A percentile compares a stretch with the other conserved stretches of the same genome.
Conservation (phyloP, 2,329 filamentous ascomycete genomes). For the Nemania abortiva region DNA sequence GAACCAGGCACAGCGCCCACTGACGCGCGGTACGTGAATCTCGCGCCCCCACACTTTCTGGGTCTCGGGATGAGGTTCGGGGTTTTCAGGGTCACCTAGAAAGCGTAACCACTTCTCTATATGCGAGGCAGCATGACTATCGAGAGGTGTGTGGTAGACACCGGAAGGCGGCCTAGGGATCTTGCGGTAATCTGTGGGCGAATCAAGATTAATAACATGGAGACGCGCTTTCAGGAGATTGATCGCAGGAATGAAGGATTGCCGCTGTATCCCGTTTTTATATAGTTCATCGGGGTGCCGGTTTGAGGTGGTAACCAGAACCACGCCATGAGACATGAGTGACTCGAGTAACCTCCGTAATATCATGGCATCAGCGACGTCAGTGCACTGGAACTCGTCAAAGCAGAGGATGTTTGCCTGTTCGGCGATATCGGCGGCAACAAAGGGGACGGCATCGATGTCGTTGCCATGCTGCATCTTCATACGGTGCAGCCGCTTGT, state of each 20-base stretch:
- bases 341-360: slow-evolving; percentile 86
- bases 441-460: slow-evolving; percentile 89
- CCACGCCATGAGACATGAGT: slow-evolving; percentile 96
- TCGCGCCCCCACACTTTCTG: slow-evolving; percentile 94
- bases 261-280: slow-evolving; percentile 96
- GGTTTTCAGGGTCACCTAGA: slow-evolving; percentile 84
- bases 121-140: slow-evolving; percentile 80
- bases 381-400: slow-evolving; percentile 98
- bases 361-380: slow-evolving; percentile 99
- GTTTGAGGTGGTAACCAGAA: slow-evolving; percentile 95
- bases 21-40: slow-evolving; percentile 87
- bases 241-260: slow-evolving; percentile 96
- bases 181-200: slow-evolving; percentile 95
- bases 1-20: slow-evolving; percentile 89
- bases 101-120: slow-evolving; percentile 97
- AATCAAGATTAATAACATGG: slow-evolving; percentile 93
- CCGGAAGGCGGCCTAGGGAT: slow-evolving; percentile 92
- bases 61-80: slow-evolving; percentile 78
- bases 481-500: slow-evolving; percentile 88
- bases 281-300: slow-evolving; percentile 96
- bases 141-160: slow-evolving; percentile 92
- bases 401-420: slow-evolving; percentile 91
- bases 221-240: slow-evolving; percentile 87
- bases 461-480: slow-evolving; percentile 92
- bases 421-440: slow-evolving; percentile 93